phyloP scores from a whole-genome alignment of 345 rosid species.

The Balakata baccata region DNA sequence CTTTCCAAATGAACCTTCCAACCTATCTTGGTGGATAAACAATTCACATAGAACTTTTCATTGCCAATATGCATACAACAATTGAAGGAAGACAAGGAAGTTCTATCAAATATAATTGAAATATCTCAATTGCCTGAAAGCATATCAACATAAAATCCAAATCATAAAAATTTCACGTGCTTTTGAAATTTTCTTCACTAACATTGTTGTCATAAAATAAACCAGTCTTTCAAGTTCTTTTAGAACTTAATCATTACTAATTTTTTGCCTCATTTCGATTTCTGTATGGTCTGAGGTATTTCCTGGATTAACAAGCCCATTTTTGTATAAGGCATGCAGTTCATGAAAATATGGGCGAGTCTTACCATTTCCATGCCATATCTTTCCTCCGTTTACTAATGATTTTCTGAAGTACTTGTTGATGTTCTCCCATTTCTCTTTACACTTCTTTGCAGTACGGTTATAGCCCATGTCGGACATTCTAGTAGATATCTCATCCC shows the following conservation, averaged over 20 bases:
- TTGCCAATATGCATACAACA: neutral
- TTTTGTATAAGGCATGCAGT: conserved; percentile 40
- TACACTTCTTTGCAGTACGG: conserved; percentile 63
- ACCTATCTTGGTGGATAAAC: neutral
- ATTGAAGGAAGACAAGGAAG: neutral
- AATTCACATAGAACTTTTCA: neutral
- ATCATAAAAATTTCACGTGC: neutral
- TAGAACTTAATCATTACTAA: neutral
- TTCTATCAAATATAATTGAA: conserved; percentile 2
- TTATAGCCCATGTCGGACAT: conserved; percentile 58
- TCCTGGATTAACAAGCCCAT: conserved; percentile 26
- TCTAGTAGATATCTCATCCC: conserved; percentile 65
- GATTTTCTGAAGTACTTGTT: conserved; percentile 63
- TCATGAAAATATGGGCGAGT: conserved; percentile 52
- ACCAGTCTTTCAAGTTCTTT: neutral
- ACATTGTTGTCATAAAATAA: neutral
- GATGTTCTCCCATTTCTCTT: conserved; percentile 87
- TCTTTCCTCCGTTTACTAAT: conserved; percentile 37
- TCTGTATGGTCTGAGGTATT: conserved; percentile 11
- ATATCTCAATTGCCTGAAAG: neutral
- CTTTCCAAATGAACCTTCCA: too few relatives aligned
- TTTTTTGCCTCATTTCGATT: conserved; percentile 2
- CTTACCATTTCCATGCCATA: conserved; percentile 43
- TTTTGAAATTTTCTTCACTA: neutral
- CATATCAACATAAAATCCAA: neutral